phyloP scores from a whole-genome alignment of 352 stramenopile species.

The Globisporangium emineosum region DNA sequence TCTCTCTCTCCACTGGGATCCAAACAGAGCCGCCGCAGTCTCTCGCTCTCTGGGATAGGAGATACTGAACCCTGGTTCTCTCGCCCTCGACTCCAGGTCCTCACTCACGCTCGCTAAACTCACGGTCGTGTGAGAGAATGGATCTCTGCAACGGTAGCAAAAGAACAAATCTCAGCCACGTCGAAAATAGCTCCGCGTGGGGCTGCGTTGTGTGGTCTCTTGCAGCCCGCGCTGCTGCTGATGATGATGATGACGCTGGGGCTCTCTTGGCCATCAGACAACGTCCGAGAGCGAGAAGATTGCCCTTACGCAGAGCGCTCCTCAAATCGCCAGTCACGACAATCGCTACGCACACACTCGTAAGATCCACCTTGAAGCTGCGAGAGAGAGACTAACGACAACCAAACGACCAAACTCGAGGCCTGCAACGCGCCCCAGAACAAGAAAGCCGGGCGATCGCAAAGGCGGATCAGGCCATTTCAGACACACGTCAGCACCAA shows the following conservation, averaged over 20 bases:
- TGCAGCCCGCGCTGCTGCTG: no score
- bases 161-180: neutral
- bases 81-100: no score
- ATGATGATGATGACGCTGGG: neutral
- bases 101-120: no score
- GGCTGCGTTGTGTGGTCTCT: neutral
- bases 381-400: neutral
- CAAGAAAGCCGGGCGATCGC: neutral
- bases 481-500: neutral
- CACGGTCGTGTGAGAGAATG: no score
- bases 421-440: neutral
- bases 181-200: neutral
- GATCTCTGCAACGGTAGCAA: no score
- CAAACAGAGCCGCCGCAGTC: neutral
- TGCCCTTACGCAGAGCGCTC: neutral
- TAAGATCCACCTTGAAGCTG: neutral
- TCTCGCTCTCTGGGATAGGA: no score
- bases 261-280: neutral
- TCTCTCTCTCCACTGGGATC: no score
- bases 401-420: neutral
- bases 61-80: neutral
- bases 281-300: no score
- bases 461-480: neutral
- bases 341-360: neutral
- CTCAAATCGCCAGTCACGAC: neutral